Percentiles rank a stretch among this genome's conserved stretches.
Conservation (phyloP, 164 flowering plant species). For the Saururus chinensis region DNA sequence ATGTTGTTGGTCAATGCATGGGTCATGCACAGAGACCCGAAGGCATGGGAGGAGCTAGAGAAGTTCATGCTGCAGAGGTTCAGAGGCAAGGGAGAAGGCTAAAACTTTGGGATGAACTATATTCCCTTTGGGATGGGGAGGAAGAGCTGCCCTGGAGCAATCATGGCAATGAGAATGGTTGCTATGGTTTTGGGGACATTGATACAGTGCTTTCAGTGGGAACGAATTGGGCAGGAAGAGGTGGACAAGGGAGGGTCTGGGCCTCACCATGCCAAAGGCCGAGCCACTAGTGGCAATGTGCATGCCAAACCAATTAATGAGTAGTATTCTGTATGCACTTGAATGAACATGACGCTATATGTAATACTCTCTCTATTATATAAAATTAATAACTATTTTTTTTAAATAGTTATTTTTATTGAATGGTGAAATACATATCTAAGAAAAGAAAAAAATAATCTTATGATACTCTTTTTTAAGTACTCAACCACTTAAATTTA, state of each 20-base stretch:
- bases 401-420: too few species aligned
- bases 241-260: conserved; percentile 4
- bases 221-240: background rate
- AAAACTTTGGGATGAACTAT: conserved; percentile 4
- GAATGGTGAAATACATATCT: too few species aligned
- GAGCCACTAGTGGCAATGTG: background rate
- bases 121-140: conserved; percentile 17
- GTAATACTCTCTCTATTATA: too few species aligned
- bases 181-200: background rate
- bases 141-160: conserved; percentile 12
- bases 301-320: background rate
- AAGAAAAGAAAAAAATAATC: too few species aligned
- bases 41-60: conserved; percentile 20
- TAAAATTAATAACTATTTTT: too few species aligned
- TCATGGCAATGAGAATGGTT: conserved; percentile 6
- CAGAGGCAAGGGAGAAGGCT: conserved; percentile 7
- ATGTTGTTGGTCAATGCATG: conserved; percentile 31
- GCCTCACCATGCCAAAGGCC: conserved; percentile 1
- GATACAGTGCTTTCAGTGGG: conserved; percentile 5
- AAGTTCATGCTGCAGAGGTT: conserved; percentile 36
- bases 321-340: background rate
- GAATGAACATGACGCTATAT: too few species aligned
- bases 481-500: too few species aligned
- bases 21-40: conserved; percentile 28
- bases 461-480: too few species aligned